Conservation (phyloP, 192 early-diverging fungal genomes). For the Mortierella claussenii region DNA sequence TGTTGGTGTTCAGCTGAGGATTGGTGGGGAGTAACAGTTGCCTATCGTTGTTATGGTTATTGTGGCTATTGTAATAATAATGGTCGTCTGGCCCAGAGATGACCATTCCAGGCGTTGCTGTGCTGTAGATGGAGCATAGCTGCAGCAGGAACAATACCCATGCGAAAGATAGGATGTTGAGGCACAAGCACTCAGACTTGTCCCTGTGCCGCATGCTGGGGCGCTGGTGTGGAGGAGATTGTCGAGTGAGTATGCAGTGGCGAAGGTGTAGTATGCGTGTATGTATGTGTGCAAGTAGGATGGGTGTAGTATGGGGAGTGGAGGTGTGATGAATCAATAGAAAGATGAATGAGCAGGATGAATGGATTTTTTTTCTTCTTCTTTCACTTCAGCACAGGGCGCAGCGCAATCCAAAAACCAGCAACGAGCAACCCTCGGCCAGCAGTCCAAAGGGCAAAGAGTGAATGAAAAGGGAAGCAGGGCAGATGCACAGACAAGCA, state of each 20-base stretch:
- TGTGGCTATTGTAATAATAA: background rate
- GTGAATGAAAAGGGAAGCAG: background rate
- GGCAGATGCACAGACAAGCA: background rate
- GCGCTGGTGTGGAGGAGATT: too few relatives aligned
- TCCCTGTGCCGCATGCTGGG: conserved; percentile 41
- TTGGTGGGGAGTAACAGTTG: background rate
- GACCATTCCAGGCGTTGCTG: conserved; percentile 13
- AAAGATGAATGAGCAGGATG: background rate
- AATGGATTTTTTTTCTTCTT: too few relatives aligned
- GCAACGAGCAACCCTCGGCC: too few relatives aligned
- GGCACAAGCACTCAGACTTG: conserved; percentile 30
- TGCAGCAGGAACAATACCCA: conserved; percentile 13
- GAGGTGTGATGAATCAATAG: background rate
- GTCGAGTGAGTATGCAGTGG: too few relatives aligned
- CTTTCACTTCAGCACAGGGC: too few relatives aligned
- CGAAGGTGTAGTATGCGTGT: too few relatives aligned
- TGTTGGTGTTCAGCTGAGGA: background rate
- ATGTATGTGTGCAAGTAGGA: background rate
- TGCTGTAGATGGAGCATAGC: background rate
- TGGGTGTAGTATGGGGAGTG: background rate
- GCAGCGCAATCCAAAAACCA: too few relatives aligned
- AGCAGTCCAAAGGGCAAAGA: too few relatives aligned
- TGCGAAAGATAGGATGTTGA: conserved; percentile 28
- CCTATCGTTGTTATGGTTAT: background rate
- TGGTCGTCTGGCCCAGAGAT: conserved; percentile 11